Evolutionary conservation across 345 rosid species (phyloP).

Genomic region (Eucalyptus sp.): DNA sequence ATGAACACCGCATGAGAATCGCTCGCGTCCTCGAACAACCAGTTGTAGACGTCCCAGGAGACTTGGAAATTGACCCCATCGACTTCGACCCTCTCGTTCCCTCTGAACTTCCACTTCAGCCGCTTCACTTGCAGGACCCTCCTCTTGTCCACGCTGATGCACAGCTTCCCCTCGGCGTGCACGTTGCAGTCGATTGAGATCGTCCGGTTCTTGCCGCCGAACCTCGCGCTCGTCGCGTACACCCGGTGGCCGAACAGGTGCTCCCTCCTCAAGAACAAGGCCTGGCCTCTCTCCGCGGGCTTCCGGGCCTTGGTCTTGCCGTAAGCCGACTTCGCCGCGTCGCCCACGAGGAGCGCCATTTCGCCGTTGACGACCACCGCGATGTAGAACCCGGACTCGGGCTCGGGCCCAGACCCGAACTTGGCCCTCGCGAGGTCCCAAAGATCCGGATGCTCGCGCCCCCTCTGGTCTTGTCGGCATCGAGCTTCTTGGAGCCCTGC

Average conservation of each 20-base stretch:
- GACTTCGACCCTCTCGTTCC: conserved; percentile 67
- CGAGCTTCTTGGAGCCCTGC: conserved; percentile 50
- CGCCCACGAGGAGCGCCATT: conserved; percentile 68
- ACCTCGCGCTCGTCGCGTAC: conserved; percentile 48
- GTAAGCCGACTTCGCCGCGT: conserved; percentile 45
- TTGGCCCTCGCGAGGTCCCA: conserved; percentile 78
- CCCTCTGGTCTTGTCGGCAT: not conserved
- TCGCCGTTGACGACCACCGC: conserved; percentile 66
- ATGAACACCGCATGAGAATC: conserved; percentile 65
- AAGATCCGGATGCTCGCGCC: conserved; percentile 21
- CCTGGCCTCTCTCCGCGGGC: conserved; percentile 21
- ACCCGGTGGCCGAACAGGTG: conserved; percentile 61
- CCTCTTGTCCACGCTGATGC: conserved; percentile 41
- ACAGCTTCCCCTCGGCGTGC: conserved; percentile 49
- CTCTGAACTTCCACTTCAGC: conserved; percentile 89
- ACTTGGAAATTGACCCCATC: conserved; percentile 65
- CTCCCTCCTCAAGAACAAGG: conserved; percentile 62
- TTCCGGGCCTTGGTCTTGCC: conserved; percentile 31
- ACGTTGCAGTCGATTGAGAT: conserved; percentile 57
- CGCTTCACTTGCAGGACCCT: conserved; percentile 62
- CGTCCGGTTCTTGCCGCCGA: conserved; percentile 67
- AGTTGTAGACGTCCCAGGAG: conserved; percentile 94
- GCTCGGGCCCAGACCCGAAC: conserved; percentile 82
- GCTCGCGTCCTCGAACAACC: conserved; percentile 55
- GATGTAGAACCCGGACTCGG: conserved; percentile 67